A percentile compares a stretch with the other conserved stretches of the same genome.
These are phyloP conservation scores for Calonectria pseudoturangicola DNA, from an alignment of 2,329 filamentous ascomycete genomes.

Conservation along the genomic window DNA sequence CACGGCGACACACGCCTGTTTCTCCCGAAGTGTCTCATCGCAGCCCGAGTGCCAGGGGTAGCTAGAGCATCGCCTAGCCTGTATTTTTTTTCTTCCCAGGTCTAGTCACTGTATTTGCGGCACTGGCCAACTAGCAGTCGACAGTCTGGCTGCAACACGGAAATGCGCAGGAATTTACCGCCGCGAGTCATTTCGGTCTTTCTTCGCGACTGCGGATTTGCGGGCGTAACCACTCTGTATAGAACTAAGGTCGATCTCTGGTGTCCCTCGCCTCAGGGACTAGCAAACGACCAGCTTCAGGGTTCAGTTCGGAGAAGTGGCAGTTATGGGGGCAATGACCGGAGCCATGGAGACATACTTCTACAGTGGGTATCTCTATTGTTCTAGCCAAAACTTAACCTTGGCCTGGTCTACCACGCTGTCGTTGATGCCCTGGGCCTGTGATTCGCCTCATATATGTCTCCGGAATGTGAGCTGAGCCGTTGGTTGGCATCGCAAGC, in stretches of 20 bases:
- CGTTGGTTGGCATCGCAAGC: background rate
- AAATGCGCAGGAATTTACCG: slow-evolving; percentile 24
- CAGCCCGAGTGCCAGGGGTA: slow-evolving; percentile 31
- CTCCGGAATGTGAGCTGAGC: slow-evolving; percentile 30
- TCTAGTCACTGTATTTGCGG: slow-evolving; percentile 30
- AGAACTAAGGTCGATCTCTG: slow-evolving; percentile 1
- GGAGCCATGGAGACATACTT: slow-evolving; percentile 31
- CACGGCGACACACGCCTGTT: slow-evolving; percentile 41
- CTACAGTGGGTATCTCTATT: slow-evolving; percentile 19
- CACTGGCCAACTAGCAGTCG: slow-evolving; percentile 18
- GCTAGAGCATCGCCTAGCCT: slow-evolving; percentile 17
- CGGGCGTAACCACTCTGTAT: slow-evolving; percentile 18
- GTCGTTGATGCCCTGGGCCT: slow-evolving; percentile 7
- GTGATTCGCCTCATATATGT: slow-evolving; percentile 28
- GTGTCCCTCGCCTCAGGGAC: slow-evolving; percentile 18
- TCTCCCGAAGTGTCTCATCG: slow-evolving; percentile 51
- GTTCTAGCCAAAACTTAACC: slow-evolving; percentile 21
- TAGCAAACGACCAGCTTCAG: slow-evolving; percentile 24
- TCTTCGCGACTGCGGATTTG: background rate
- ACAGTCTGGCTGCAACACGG: slow-evolving; percentile 29
- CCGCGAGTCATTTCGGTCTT: slow-evolving; percentile 36
- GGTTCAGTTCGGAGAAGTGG: slow-evolving; percentile 37
- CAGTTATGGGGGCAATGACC: slow-evolving; percentile 36
- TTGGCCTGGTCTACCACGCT: slow-evolving; percentile 6
- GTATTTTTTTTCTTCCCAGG: background rate